Percentiles rank a stretch among this genome's conserved stretches.
These are phyloP conservation scores for Salicornia ramosissima DNA, from an alignment of 148 eudicot genomes.

Conservation along the genomic window DNA sequence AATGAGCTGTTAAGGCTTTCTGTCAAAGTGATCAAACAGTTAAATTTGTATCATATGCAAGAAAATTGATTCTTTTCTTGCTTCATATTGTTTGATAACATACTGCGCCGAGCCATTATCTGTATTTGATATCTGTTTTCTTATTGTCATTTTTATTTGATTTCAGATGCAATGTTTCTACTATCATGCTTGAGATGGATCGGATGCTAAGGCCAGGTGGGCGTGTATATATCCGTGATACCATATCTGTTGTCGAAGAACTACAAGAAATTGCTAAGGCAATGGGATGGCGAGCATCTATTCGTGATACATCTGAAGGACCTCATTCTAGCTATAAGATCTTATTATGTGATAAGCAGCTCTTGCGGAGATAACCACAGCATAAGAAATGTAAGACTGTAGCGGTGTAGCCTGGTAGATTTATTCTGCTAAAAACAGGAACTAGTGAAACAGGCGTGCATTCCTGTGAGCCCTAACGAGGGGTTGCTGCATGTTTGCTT, in stretches of 20 bases:
- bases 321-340: conserved; percentile 85
- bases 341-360: conserved; percentile 59
- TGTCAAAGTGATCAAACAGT: background rate
- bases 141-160: background rate
- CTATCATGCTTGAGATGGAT: conserved; percentile 97
- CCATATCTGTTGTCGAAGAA: conserved; percentile 62
- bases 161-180: conserved; percentile 76
- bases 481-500: background rate
- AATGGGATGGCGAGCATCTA: conserved; percentile 72
- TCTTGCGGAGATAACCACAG: conserved; percentile 22
- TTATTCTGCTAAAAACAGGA: background rate
- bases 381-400: background rate
- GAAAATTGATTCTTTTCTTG: background rate
- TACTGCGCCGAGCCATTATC: background rate
- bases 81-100: background rate
- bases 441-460: background rate
- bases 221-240: conserved; percentile 78
- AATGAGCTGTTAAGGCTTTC: background rate
- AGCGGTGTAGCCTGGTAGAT: background rate
- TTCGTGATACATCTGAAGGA: conserved; percentile 91
- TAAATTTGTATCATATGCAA: no score
- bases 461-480: background rate
- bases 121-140: conserved; percentile 3
- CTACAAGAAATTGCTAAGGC: conserved; percentile 76
- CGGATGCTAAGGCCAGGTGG: conserved; percentile 95